Evolutionary conservation across 352 stramenopile genomes (phyloP).

Genomic region (Pythium folliculosum): DNA sequence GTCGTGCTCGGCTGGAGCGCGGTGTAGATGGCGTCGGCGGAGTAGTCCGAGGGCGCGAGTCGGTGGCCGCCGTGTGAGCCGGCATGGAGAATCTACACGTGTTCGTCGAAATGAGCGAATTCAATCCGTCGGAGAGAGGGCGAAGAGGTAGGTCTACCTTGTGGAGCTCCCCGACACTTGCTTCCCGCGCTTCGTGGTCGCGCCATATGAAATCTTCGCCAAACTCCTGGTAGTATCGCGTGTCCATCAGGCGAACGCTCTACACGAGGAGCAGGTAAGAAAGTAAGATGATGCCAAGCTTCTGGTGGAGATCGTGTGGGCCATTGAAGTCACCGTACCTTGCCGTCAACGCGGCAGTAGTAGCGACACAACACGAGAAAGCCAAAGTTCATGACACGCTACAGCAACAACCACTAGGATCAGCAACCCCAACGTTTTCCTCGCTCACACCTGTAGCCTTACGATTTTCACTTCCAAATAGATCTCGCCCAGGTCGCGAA

Average conservation of each 20-base stretch:
- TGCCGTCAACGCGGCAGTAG: constrained; percentile 60
- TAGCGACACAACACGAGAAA: constrained; percentile 68
- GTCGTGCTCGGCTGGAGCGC: constrained; percentile 30
- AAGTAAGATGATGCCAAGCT: neutral
- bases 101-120: no score
- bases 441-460: constrained; percentile 5
- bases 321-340: constrained; percentile 30
- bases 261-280: constrained; percentile 12
- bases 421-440: neutral
- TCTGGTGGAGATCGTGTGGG: neutral
- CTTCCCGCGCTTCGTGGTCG: constrained; percentile 50
- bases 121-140: no score
- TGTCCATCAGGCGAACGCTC: constrained; percentile 51
- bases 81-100: no score
- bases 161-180: constrained; percentile 37
- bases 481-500: constrained; percentile 66
- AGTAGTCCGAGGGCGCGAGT: constrained; percentile 37
- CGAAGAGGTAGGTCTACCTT: constrained; percentile 28
- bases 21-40: constrained; percentile 47
- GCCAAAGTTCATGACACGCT: constrained; percentile 68
- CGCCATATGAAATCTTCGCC: constrained; percentile 51
- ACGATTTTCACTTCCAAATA: constrained; percentile 60
- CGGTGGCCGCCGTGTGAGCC: constrained; percentile 4
- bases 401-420: neutral
- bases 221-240: constrained; percentile 71